Base-by-base conservation (phyloP, 306 rosid genomes). In the Prunus mira region DNA sequence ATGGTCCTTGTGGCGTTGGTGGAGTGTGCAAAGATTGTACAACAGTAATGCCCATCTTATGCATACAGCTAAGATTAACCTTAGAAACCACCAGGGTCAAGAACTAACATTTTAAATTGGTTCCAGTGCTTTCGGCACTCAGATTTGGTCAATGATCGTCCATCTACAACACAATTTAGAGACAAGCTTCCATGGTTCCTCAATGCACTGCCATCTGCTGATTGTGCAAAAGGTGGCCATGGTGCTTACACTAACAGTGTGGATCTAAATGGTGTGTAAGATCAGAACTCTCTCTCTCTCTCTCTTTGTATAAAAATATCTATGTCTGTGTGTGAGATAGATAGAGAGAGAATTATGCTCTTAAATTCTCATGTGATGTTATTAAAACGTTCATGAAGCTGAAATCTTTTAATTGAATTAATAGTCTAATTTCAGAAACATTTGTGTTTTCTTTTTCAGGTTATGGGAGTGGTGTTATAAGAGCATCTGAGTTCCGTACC, bases 141-240 rank as follows among this genome's bases (percentile, higher is more conserved):
- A 12, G 98, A 95, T 86, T 89, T 95, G 95, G 87, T 89, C 77
- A 79, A 81, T 84, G 98, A 79, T 78, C 97, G 98, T 60, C 97
- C 98, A 76, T 86, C 95, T 87, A 90, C 98, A n/a, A 67, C 67
- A 71, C 96, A 95, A 76, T 95, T 95, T 76, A 88, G 74, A 84
- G 93, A 92, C 87, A 95, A 94, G 91, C 97, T 94, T 89, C 98
- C 98, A 57, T 94, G 97, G 98, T 94, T 94, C 83, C 97, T 94
- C 73, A 81, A 92, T 85, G 96, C 98, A 19, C 78, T 94, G 80
- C 97, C 98, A 78, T 94, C 98, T 43, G 96, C 98, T 77, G 98
- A 94, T 85, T 94, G 98, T 86, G 98, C 98, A 65, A 94, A 94
- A 88, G 97, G 97, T 81, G 98, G 98, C 75, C 98, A 94, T 80